These are phyloP conservation scores for Pseudonitzschia delicatissima DNA, from an alignment of 108 stramenopile species.

Conservation along the genomic window DNA sequence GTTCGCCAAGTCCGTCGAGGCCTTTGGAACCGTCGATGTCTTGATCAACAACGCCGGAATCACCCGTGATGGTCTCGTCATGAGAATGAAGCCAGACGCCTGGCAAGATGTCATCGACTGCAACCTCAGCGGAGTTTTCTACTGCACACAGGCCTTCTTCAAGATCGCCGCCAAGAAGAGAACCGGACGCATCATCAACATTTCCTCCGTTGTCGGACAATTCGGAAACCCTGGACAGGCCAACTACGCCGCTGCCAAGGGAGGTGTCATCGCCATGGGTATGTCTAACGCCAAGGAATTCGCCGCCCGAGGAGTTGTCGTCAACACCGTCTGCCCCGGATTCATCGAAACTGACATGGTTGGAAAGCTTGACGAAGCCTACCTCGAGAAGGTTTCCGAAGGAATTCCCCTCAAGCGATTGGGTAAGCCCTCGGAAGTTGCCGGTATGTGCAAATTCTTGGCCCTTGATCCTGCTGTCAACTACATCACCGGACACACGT, in stretches of 20 bases:
- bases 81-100: conserved; percentile 93
- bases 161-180: conserved; percentile 87
- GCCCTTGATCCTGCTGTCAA: conserved; percentile 88
- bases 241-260: conserved; percentile 94
- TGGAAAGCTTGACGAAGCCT: conserved; percentile 50
- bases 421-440: conserved; percentile 89
- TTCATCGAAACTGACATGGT: conserved; percentile 92
- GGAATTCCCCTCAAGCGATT: conserved; percentile 84
- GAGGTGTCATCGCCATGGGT: conserved; percentile 86
- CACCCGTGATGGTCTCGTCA: conserved; percentile 86
- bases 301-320: conserved; percentile 69
- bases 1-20: conserved; percentile 71
- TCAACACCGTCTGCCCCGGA: conserved; percentile 88
- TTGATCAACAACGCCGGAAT: conserved; percentile 98
- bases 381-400: conserved; percentile 56
- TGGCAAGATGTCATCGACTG: conserved; percentile 96
- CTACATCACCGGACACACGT: conserved; percentile 91
- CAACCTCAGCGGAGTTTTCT: conserved; percentile 95
- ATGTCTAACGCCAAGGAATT: conserved; percentile 93
- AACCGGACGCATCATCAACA: conserved; percentile 95
- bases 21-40: conserved; percentile 84
- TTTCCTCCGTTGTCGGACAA: conserved; percentile 94
- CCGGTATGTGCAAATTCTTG: conserved; percentile 84
- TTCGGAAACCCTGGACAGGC: conserved; percentile 96
- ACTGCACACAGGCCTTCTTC: conserved; percentile 93